Evolutionary conservation across 1,284 basidiomycete genomes (phyloP).

Genomic region (Tremellales sp.): DNA sequence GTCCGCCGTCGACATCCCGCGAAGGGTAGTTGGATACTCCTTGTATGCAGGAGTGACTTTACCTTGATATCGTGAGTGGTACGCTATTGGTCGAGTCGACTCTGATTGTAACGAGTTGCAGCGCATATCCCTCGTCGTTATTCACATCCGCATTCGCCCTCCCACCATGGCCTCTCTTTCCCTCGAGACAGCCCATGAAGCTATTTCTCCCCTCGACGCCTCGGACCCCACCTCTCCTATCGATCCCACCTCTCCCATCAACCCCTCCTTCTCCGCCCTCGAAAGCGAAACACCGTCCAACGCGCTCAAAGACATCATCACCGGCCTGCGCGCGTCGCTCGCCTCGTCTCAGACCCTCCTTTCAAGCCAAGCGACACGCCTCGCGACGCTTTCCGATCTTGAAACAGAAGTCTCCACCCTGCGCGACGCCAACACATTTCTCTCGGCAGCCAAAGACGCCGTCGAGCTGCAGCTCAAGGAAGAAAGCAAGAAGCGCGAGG

Average conservation of each 20-base stretch:
- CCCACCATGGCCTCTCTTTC: background rate
- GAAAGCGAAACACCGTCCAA: conserved; percentile 25
- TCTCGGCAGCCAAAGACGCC: conserved; percentile 40
- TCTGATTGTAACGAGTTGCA: too few species aligned
- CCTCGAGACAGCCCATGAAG: background rate
- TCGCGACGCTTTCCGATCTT: conserved; percentile 26
- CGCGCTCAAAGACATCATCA: conserved; percentile 15
- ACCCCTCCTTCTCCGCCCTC: conserved; percentile 23
- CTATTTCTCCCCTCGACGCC: background rate
- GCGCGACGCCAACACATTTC: conserved; percentile 40
- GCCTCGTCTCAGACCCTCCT: conserved; percentile 25
- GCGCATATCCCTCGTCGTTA: too few species aligned
- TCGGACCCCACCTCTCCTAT: conserved; percentile 9
- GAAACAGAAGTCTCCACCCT: conserved; percentile 38
- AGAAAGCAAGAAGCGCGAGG: conserved; percentile 60
- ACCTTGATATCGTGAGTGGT: too few species aligned
- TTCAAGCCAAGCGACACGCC: conserved; percentile 23
- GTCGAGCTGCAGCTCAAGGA: conserved; percentile 61
- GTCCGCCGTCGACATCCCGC: too few species aligned
- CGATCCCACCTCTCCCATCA: conserved; percentile 22
- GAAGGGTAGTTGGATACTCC: too few species aligned
- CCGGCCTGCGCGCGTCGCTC: conserved; percentile 23
- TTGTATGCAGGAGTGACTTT: too few species aligned
- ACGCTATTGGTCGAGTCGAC: too few species aligned
- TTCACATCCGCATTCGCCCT: too few species aligned